These are phyloP conservation scores for Xylaria nigripes DNA, from an alignment of 495 filamentous ascomycete genomes.

Conservation along the genomic window DNA sequence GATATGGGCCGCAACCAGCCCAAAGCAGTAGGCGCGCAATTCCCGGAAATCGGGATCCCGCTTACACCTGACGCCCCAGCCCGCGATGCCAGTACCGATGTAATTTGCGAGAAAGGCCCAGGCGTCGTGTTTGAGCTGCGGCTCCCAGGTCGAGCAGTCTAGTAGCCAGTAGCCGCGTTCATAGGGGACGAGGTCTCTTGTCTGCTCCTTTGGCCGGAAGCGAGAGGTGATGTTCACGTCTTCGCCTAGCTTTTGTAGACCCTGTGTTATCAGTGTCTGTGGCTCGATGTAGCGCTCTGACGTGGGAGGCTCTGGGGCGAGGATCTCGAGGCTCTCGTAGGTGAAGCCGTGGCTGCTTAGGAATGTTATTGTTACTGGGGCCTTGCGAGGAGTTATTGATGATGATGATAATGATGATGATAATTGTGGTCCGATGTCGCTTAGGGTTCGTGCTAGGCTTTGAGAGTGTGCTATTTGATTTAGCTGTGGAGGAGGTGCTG, in stretches of 20 bases:
- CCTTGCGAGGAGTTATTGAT: neutral
- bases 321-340: conserved; percentile 30
- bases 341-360: conserved; percentile 18
- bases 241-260: conserved; percentile 42
- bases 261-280: conserved; percentile 41
- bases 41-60: conserved; percentile 29
- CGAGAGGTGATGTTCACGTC: conserved; percentile 43
- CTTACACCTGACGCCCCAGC: conserved; percentile 55
- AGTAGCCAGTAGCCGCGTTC: conserved; percentile 67
- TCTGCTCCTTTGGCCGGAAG: conserved; percentile 45
- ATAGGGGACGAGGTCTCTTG: conserved; percentile 42
- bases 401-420: too few species aligned
- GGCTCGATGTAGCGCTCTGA: conserved; percentile 17
- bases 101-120: conserved; percentile 57
- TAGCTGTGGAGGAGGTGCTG: conserved; percentile 26
- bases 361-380: conserved; percentile 13
- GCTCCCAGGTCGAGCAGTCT: conserved; percentile 39
- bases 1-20: conserved; percentile 51
- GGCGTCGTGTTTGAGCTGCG: conserved; percentile 34
- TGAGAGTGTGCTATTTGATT: conserved; percentile 10
- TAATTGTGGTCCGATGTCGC: conserved; percentile 34
- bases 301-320: conserved; percentile 26
- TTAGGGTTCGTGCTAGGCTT: conserved; percentile 22
- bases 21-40: conserved; percentile 59
- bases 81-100: conserved; percentile 49